Conservation (phyloP, 805 yeast genomes). For the Hanseniaspora pseudoguilliermondii region DNA sequence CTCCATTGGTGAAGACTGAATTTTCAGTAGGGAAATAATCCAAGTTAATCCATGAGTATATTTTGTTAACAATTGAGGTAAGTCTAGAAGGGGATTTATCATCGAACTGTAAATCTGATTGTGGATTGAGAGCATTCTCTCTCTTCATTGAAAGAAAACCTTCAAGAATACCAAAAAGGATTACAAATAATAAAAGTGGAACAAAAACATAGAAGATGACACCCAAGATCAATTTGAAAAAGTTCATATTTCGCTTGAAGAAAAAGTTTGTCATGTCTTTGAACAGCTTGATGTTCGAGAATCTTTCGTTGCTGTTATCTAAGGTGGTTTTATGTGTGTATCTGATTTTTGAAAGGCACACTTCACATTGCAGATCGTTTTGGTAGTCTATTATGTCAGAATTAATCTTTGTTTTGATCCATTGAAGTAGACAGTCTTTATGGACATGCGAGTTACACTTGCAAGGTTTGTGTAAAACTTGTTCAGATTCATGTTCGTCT, state of each 20-base stretch:
- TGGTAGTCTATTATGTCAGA: constrained; percentile 8
- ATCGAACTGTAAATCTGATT: not conserved
- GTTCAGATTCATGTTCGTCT: constrained; percentile 3
- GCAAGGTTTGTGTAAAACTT: constrained; percentile 3
- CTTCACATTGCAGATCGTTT: constrained; percentile 10
- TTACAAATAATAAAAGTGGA: not conserved
- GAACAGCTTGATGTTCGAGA: not conserved
- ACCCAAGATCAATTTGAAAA: not conserved
- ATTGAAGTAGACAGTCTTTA: constrained; percentile 2
- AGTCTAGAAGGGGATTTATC: no score
- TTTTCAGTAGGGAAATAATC: not conserved
- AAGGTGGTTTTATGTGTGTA: not conserved
- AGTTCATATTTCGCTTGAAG: not conserved
- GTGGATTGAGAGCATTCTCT: not conserved
- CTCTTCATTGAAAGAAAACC: not conserved
- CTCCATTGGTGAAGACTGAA: not conserved
- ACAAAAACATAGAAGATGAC: not conserved
- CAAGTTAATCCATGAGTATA: not conserved
- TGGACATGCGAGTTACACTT: constrained; percentile 9
- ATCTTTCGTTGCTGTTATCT: not conserved
- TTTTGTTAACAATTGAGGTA: no score
- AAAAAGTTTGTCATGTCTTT: not conserved
- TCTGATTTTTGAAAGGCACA: not conserved
- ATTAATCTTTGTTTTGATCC: constrained; percentile 6
- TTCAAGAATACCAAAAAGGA: not conserved